These are phyloP conservation scores for Amniculicola lignicola DNA, from an alignment of 495 filamentous ascomycete species.

Conservation along the genomic window DNA sequence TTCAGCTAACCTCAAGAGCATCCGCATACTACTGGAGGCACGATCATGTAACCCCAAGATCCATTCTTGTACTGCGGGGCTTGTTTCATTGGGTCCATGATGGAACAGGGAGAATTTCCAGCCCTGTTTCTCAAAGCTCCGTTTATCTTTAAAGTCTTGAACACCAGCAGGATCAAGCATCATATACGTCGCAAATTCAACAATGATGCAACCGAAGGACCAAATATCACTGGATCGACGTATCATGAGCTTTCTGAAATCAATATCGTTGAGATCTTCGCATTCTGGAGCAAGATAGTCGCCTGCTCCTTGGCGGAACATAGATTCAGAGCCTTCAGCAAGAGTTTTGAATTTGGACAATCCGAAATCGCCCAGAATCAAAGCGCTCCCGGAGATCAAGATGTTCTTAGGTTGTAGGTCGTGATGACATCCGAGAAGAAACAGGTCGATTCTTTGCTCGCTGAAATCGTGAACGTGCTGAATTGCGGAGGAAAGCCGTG, in stretches of 20 bases:
- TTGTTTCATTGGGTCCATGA: neutral
- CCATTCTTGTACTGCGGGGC: neutral
- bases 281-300: slow-evolving; percentile 8
- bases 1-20: no score
- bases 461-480: slow-evolving; percentile 16
- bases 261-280: slow-evolving; percentile 6
- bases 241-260: slow-evolving; percentile 10
- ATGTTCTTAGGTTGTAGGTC: slow-evolving; percentile 32
- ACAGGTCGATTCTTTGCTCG: slow-evolving; percentile 1
- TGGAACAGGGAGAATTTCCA: neutral
- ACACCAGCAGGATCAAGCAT: neutral
- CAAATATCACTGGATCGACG: slow-evolving; percentile 35
- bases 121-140: neutral
- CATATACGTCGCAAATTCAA: slow-evolving; percentile 33
- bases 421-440: slow-evolving; percentile 31
- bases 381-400: slow-evolving; percentile 9
- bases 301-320: neutral
- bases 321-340: neutral
- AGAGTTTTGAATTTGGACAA: neutral
- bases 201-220: slow-evolving; percentile 39
- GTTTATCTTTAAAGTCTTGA: neutral
- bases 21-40: no score
- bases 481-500: neutral
- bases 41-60: neutral
- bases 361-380: slow-evolving; percentile 26